Evolutionary conservation across 495 filamentous ascomycete species (phyloP).

Genomic region (Daldinia decipiens): DNA sequence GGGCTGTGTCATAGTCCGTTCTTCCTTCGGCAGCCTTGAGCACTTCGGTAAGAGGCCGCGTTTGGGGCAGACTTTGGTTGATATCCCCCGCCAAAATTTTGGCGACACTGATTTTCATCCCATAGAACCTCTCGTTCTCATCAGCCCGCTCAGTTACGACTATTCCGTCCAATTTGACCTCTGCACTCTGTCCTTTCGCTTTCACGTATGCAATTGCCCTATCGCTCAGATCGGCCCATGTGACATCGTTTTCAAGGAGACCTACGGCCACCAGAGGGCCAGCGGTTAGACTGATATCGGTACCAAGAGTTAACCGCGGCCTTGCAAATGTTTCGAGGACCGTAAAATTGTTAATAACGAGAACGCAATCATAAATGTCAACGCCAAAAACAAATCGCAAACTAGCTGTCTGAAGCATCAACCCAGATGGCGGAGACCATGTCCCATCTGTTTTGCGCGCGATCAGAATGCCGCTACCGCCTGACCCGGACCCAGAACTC

Average conservation of each 20-base stretch:
- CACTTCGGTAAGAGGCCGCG: slow-evolving; percentile 76
- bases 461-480: slow-evolving; percentile 83
- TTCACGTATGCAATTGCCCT: slow-evolving; percentile 92
- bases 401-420: slow-evolving; percentile 86
- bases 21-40: slow-evolving; percentile 88
- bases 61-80: slow-evolving; percentile 70
- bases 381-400: slow-evolving; percentile 90
- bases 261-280: slow-evolving; percentile 83
- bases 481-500: slow-evolving; percentile 89
- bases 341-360: slow-evolving; percentile 85
- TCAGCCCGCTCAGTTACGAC: slow-evolving; percentile 85
- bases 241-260: slow-evolving; percentile 77
- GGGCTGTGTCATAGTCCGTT: slow-evolving; percentile 69
- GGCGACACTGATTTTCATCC: slow-evolving; percentile 73
- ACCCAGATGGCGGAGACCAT: slow-evolving; percentile 89
- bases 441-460: slow-evolving; percentile 81
- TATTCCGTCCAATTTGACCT: slow-evolving; percentile 84
- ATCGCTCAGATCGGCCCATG: slow-evolving; percentile 63
- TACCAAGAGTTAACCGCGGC: slow-evolving; percentile 78
- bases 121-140: slow-evolving; percentile 90
- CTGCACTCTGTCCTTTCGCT: slow-evolving; percentile 83
- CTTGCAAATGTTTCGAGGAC: slow-evolving; percentile 84
- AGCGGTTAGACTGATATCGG: slow-evolving; percentile 78
- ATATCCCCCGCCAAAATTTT: slow-evolving; percentile 87
- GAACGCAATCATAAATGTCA: slow-evolving; percentile 92